A percentile compares a stretch with the other conserved stretches of the same genome.
phyloP scores from a whole-genome alignment of 768 basidiomycete genomes.

The Kwoniella mangroviensis region DNA sequence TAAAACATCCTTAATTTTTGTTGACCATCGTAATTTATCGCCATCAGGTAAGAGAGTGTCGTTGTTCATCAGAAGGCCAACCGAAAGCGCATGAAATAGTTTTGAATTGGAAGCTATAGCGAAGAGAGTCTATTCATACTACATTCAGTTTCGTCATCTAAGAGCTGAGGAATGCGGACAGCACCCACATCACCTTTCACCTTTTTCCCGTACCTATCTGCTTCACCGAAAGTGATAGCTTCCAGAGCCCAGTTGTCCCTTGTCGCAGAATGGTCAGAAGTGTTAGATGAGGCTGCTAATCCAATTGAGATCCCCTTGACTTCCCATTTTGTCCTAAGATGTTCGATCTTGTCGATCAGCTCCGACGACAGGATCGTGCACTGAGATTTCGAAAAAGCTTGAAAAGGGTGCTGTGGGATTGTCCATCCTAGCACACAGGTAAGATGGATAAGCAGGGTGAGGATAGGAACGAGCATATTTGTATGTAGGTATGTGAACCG shows the following conservation, averaged over 20 bases:
- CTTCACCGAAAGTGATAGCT: slow-evolving; percentile 13
- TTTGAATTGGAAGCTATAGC: slow-evolving; percentile 54
- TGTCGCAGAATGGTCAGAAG: neutral
- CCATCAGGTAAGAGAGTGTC: slow-evolving; percentile 33
- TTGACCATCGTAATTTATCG: slow-evolving; percentile 31
- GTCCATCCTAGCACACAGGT: neutral
- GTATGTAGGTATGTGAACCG: neutral
- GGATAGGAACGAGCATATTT: neutral
- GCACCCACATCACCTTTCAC: slow-evolving; percentile 18
- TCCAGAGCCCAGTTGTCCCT: slow-evolving; percentile 11
- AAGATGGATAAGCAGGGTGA: neutral
- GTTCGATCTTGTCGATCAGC: slow-evolving; percentile 5
- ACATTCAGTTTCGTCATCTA: neutral
- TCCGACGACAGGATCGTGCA: slow-evolving; percentile 1
- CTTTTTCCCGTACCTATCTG: slow-evolving; percentile 6
- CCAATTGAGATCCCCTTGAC: slow-evolving; percentile 19
- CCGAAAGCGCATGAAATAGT: slow-evolving; percentile 41
- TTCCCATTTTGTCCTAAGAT: slow-evolving; percentile 14
- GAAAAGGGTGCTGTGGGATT: slow-evolving; percentile 3
- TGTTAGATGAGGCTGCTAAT: slow-evolving; percentile 18
- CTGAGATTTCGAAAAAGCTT: neutral
- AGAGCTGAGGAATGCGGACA: too few species aligned
- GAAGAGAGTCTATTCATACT: slow-evolving; percentile 36
- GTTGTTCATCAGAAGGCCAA: slow-evolving; percentile 47
- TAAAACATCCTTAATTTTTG: slow-evolving; percentile 48